Evolutionary conservation across 2,329 filamentous ascomycete genomes (phyloP), one percentile per base, ranked within the genome.

Genomic region (Emergomyces pasteurianus): DNA sequence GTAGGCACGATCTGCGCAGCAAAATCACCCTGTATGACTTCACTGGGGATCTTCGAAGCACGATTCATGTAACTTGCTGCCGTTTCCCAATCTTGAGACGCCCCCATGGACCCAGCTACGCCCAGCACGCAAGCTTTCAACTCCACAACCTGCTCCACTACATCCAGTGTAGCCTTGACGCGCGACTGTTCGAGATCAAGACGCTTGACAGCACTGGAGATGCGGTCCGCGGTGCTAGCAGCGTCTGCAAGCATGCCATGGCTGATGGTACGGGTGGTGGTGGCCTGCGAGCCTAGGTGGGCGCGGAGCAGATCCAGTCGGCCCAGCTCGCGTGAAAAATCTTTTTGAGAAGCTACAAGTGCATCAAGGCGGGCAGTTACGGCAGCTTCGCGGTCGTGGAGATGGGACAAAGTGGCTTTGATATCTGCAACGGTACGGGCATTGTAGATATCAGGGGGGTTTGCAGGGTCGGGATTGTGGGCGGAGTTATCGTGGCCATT

Each of bases 51-150:
- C 66, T 88, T 86, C 63, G 86, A 86, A 7, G 94, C 92, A 52
- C 92, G 84, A 64, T 88, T 85, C 62, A 99, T 82, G 73, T 97
- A 97, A 54, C 83, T 88, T 1, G 94, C 94, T 3, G 94, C 94
- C 2, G 90, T 94, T 75, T 99, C 94, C 94, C 94, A 99, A 77
- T 99, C 94, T 74, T 99, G 94, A 49, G 94, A 90, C 4, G 92
- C 92, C 40, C 92, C 94, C 94, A 99, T 99, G 62, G 89, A 95
- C 21, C 92, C 94, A 31, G 92, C 86, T 12, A 97, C 92, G 50
- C 94, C 94, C 63, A 96, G 85, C 42, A 97, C 90, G 72, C 94
- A 99, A 9, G 94, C 89, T 77, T 97, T 97, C 65, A 99, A 86
- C 79, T 99, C 94, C 5, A 90, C 89, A 16, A 99, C 92, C 77